Conservation (phyloP, 768 basidiomycete genomes). For the Hemileccinum rubropunctum region DNA sequence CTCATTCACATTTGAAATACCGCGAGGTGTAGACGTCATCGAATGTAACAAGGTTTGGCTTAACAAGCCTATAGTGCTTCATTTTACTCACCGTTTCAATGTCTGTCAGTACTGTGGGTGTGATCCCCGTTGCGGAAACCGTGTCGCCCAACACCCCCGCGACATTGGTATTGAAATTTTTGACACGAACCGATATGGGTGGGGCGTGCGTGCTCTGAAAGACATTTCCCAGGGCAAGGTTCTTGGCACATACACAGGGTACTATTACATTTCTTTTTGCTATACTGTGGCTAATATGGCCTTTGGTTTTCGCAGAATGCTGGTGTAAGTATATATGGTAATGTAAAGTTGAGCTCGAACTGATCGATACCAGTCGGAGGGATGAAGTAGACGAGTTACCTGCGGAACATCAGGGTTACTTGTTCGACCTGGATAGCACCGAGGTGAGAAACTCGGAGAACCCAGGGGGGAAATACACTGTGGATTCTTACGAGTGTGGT, state of each 20-base stretch:
- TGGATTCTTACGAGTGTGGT: constrained; percentile 56
- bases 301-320: constrained; percentile 30
- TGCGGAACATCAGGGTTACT: constrained; percentile 41
- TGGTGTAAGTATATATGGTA: constrained; percentile 39
- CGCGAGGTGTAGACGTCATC: constrained; percentile 48
- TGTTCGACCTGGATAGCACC: constrained; percentile 64
- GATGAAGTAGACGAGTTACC: constrained; percentile 39
- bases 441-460: constrained; percentile 39
- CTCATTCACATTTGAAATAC: constrained; percentile 43
- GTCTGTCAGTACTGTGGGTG: constrained; percentile 45
- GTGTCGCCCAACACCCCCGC: constrained; percentile 59
- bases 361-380: constrained; percentile 38
- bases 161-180: constrained; percentile 62
- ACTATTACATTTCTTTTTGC: constrained; percentile 14
- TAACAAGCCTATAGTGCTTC: not conserved
- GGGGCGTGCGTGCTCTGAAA: constrained; percentile 56
- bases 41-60: constrained; percentile 61
- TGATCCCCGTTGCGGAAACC: constrained; percentile 46
- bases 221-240: constrained; percentile 53
- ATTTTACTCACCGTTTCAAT: not conserved
- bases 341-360: not conserved
- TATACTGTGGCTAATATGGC: constrained; percentile 3
- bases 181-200: constrained; percentile 57
- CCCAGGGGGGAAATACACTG: constrained; percentile 42
- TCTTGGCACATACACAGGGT: constrained; percentile 71